Evolutionary conservation across 106 monocot species (phyloP), one percentile per base, ranked within the genome.

Genomic region (Acorus gramineus): DNA sequence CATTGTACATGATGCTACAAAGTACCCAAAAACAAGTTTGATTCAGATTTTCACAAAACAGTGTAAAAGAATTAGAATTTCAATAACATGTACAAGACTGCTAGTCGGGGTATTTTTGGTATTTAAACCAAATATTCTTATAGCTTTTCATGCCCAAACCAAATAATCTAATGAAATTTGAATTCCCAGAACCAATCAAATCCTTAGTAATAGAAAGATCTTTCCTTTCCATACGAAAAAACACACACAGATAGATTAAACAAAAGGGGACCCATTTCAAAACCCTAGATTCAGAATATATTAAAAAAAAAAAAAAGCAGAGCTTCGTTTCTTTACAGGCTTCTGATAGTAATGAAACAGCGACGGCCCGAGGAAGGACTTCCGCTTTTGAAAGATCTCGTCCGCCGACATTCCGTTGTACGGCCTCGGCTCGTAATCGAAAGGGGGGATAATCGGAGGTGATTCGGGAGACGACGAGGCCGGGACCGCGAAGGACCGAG

Each of bases 321-420:
- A 14, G 54, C 2, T 2, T 8, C 48, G 14, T 2, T 4, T 1
- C 45, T 50, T 57, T 67, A 96, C 95, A 8, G 95, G 95, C 43
- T 87, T 90, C 60, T 90, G 77, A 80, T 90, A 96, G 74, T 87
- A 96, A 64, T 96, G 64, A 67, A 96, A 96, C 53, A 96, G 55
- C 2, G 95, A 96, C 3, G 95, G 82, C 3, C 95, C 87, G 44
- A 96, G 90, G 56, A 87, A 85, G 44, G 70, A 62, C 73, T 78
- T 80, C 42, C 95, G 55, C 78, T 96, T 96, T 66, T 59, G 64
- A 12, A 96, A 55, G 57, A 96, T 81, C 80, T 87, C 95, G 6
- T 81, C 89, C 42, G 62, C 86, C 8, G 14, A 52, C 49, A 82
- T 62, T 11, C 89, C 89, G 5, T 57, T 66, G 73, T 94, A 94